Evolutionary conservation across 306 rosid species (phyloP).

Genomic region (Acmispon strigosus): DNA sequence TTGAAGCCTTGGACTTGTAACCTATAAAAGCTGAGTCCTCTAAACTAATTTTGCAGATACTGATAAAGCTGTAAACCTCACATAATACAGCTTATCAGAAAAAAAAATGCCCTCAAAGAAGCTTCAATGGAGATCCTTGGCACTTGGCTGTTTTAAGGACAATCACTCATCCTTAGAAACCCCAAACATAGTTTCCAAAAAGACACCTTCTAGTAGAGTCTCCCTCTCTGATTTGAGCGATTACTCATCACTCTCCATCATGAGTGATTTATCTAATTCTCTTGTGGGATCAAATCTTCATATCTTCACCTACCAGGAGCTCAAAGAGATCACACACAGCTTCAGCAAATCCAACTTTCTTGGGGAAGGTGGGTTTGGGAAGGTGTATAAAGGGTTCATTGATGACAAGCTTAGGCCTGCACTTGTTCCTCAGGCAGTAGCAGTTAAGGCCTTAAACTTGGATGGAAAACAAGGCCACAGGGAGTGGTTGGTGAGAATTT

Average conservation of each 20-base stretch:
- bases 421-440: slow-evolving; percentile 54
- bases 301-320: slow-evolving; percentile 63
- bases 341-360: slow-evolving; percentile 52
- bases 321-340: slow-evolving; percentile 46
- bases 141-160: slow-evolving; percentile 51
- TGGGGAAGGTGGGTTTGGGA: slow-evolving; percentile 95
- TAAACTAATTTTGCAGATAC: slow-evolving; percentile 15
- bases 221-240: slow-evolving; percentile 71
- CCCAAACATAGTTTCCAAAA: slow-evolving; percentile 25
- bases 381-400: slow-evolving; percentile 78
- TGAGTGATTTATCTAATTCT: slow-evolving; percentile 76
- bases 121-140: slow-evolving; percentile 27
- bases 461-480: slow-evolving; percentile 90
- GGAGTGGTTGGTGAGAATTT: slow-evolving; percentile 83
- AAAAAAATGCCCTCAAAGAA: slow-evolving; percentile 43
- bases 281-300: slow-evolving; percentile 72
- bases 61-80: slow-evolving; percentile 11
- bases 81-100: not conserved
- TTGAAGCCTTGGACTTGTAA: slow-evolving; percentile 6
- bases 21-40: slow-evolving; percentile 22
- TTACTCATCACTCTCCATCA: slow-evolving; percentile 50
- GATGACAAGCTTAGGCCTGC: slow-evolving; percentile 55
- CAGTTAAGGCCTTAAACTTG: slow-evolving; percentile 75
- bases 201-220: slow-evolving; percentile 42
- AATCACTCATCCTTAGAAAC: slow-evolving; percentile 17